A percentile compares a stretch with the other conserved stretches of the same genome.
Evolutionary conservation across 164 flowering plant genomes (phyloP).

Genomic region (Euptelea pleiosperma): DNA sequence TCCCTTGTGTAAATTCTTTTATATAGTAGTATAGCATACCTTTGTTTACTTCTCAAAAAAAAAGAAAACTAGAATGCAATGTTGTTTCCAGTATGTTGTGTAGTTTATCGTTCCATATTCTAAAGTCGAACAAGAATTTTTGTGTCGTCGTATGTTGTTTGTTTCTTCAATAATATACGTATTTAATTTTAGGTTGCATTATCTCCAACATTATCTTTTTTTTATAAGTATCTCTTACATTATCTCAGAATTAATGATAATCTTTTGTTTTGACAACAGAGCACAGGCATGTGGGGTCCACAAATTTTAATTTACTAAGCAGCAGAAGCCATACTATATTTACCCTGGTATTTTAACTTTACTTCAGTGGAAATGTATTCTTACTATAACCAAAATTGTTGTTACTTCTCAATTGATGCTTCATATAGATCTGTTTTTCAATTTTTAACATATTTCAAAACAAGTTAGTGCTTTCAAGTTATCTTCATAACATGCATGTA

Average conservation of each 20-base stretch:
- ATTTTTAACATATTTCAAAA: background rate
- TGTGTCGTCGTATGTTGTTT: too few species aligned
- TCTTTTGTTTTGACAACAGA: conserved; percentile 50
- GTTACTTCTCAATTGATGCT: background rate
- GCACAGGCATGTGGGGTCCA: conserved; percentile 99
- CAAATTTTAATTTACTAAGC: conserved; percentile 91
- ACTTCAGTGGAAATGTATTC: conserved; percentile 1
- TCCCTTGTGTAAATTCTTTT: too few species aligned
- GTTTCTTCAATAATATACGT: background rate
- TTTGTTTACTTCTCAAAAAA: too few species aligned
- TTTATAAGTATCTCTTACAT: background rate
- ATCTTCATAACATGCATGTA: background rate
- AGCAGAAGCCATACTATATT: conserved; percentile 99
- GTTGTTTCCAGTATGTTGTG: too few species aligned
- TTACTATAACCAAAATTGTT: background rate
- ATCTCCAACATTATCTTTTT: too few species aligned
- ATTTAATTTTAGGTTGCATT: background rate
- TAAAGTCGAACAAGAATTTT: too few species aligned
- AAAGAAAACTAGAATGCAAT: too few species aligned
- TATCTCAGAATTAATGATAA: background rate
- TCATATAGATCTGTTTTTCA: background rate
- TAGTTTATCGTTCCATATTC: too few species aligned
- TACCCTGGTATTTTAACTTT: conserved; percentile 63
- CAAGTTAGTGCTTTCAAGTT: background rate
- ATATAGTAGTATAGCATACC: too few species aligned